Base-by-base conservation (phyloP, 352 stramenopile species). In the Thalassiosira ordinaria region DNA sequence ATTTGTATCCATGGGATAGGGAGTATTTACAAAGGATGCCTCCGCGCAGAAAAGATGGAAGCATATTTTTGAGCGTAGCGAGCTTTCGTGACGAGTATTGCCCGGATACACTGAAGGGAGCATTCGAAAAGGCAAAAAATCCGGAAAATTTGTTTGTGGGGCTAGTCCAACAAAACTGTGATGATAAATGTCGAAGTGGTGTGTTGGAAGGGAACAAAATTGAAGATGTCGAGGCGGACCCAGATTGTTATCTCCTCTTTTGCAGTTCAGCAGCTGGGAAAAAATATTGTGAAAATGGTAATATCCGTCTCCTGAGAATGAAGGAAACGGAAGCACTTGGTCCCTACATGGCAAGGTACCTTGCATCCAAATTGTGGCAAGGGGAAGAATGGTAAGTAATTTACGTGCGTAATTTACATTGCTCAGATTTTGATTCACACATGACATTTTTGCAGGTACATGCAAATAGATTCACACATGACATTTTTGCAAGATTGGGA, bases 381-480 rank as follows among this genome's bases (percentile, higher is more conserved):
- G 90, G 87, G 20, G 87, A 95, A 78, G 22, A 84, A 68, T 95
- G 82, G 83, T n/a, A n/a, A n/a, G n/a, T n/a, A n/a, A n/a, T n/a
- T n/a, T n/a, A n/a, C n/a, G n/a, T n/a, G n/a, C n/a, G n/a, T n/a
- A n/a, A n/a, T n/a, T n/a, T n/a, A n/a, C n/a, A n/a, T n/a, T n/a
- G n/a, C n/a, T n/a, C n/a, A n/a, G n/a, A n/a, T n/a, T n/a, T n/a
- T n/a, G 94, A 97, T 86, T 91, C 92, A 11, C 94, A 96, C 76
- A 96, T 93, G 85, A 80, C 88, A 18, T 96, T 96, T 77, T 53
- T 86, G 14, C 44, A 89, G 62, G 71, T 97, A 95, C 74, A 93
- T 97, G 88, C 94, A 97, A 74, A 96, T 95, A 37, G 94, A 97
- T 86, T 91, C 92, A 11, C 94, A 96, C 76, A 96, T 93, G 85